These are phyloP conservation scores for Hanseniaspora singularis DNA, from an alignment of 805 yeast species.

Conservation along the genomic window DNA sequence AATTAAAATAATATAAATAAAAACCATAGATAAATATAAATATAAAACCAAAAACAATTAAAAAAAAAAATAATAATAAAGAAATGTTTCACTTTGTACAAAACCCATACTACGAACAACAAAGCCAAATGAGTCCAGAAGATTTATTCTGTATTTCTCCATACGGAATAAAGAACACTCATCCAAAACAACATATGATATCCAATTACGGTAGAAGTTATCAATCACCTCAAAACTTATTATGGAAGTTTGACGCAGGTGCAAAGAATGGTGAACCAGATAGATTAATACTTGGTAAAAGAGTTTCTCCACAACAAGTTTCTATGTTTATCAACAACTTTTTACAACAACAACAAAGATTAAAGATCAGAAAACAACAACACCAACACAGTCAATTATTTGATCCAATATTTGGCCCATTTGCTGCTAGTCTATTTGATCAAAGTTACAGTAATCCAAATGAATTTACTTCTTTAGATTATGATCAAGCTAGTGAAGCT, in stretches of 20 bases:
- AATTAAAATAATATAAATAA: too few relatives aligned
- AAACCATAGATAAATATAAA: background rate
- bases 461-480: background rate
- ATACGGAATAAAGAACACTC: background rate
- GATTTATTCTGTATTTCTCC: constrained; percentile 3
- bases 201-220: too few relatives aligned
- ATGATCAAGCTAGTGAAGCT: constrained; percentile 9
- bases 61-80: background rate
- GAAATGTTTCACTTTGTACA: constrained; percentile 1
- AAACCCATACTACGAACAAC: background rate
- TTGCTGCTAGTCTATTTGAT: background rate
- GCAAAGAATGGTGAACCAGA: background rate
- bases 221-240: background rate
- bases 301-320: background rate
- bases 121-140: background rate
- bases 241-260: background rate
- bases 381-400: background rate
- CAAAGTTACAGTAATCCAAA: background rate
- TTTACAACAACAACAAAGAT: background rate
- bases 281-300: background rate
- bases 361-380: background rate
- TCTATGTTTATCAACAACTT: background rate
- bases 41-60: background rate
- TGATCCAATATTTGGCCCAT: constrained; percentile 1
- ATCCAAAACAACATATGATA: too few relatives aligned